These are phyloP conservation scores for Auricularia cornea DNA, from an alignment of 768 basidiomycete genomes.

Conservation along the genomic window DNA sequence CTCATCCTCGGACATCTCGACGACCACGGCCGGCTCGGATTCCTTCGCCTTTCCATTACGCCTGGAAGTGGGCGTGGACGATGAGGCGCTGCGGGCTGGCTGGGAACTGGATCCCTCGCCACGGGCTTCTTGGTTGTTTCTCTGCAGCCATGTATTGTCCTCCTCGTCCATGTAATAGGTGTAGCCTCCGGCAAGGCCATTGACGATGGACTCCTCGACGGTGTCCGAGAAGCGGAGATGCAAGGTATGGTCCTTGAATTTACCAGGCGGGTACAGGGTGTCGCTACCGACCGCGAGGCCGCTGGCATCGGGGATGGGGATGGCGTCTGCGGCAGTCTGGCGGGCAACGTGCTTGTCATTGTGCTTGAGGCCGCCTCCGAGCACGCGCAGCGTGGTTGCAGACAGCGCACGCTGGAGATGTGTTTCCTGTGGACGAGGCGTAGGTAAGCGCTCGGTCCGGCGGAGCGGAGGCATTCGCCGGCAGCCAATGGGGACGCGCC, in stretches of 20 bases:
- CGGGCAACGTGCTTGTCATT: conserved; percentile 30
- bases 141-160: conserved; percentile 90
- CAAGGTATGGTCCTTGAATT: conserved; percentile 69
- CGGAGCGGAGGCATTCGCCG: conserved; percentile 35
- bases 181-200: conserved; percentile 63
- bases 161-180: conserved; percentile 94
- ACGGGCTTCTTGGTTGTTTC: conserved; percentile 78
- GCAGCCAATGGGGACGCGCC: conserved; percentile 40
- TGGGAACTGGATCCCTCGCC: conserved; percentile 80
- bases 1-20: conserved; percentile 70
- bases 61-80: conserved; percentile 58
- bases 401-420: conserved; percentile 51
- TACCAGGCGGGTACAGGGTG: conserved; percentile 57
- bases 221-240: conserved; percentile 80
- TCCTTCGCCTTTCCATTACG: conserved; percentile 77
- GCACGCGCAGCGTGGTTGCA: conserved; percentile 39
- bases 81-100: conserved; percentile 55
- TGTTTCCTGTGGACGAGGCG: conserved; percentile 38
- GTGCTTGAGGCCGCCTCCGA: conserved; percentile 11
- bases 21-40: conserved; percentile 31
- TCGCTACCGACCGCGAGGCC: conserved; percentile 73
- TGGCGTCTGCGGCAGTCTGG: conserved; percentile 47
- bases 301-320: conserved; percentile 89
- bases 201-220: conserved; percentile 63
- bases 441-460: conserved; percentile 48